phyloP scores from a whole-genome alignment of 2,329 filamentous ascomycete species.

The Scolecobasidium constrictum region DNA sequence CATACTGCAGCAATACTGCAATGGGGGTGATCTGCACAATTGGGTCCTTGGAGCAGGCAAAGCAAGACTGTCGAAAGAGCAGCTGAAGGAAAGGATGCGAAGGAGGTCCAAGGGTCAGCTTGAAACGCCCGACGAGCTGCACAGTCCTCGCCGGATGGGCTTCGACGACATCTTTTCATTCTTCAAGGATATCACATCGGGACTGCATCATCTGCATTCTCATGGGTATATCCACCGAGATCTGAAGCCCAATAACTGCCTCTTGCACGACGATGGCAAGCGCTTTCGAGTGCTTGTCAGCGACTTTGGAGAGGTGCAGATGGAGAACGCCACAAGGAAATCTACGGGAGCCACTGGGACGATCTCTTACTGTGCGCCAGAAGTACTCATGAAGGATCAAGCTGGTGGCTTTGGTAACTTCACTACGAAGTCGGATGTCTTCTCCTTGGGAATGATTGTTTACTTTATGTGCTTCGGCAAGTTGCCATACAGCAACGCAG shows the following conservation, averaged over 20 bases:
- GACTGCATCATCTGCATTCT: constrained; percentile 76
- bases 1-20: constrained; percentile 96
- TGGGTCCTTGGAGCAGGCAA: constrained; percentile 66
- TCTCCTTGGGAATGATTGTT: constrained; percentile 94
- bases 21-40: constrained; percentile 78
- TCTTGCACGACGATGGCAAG: constrained; percentile 66
- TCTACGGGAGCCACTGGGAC: constrained; percentile 92
- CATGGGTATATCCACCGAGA: constrained; percentile 95
- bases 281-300: constrained; percentile 78
- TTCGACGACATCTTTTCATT: constrained; percentile 96
- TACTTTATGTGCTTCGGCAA: constrained; percentile 95
- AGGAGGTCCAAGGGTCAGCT: constrained; percentile 68
- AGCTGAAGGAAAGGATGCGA: constrained; percentile 79
- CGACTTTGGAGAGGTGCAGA: constrained; percentile 94
- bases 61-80: constrained; percentile 59
- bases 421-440: constrained; percentile 95
- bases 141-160: constrained; percentile 44
- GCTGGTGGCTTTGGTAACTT: constrained; percentile 79
- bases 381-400: constrained; percentile 63
- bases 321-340: constrained; percentile 67
- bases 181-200: constrained; percentile 90
- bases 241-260: constrained; percentile 89
- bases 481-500: constrained; percentile 75
- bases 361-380: constrained; percentile 93
- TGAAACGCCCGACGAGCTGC: constrained; percentile 48